These are phyloP conservation scores for Oryza longistaminata DNA, from an alignment of 176 grass and related monocot genomes.

Conservation along the genomic window DNA sequence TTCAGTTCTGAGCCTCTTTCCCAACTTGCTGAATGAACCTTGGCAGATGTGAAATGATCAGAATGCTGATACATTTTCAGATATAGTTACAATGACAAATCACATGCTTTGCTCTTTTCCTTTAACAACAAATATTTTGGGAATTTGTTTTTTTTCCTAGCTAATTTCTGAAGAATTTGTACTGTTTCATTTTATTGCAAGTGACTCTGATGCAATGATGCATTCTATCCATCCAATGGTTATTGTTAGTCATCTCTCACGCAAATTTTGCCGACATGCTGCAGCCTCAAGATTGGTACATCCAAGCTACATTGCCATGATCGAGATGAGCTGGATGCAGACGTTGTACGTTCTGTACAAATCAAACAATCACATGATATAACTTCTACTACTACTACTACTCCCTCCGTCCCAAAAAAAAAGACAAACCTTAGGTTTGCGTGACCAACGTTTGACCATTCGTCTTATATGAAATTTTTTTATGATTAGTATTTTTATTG, in stretches of 20 bases:
- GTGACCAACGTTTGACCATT: no score
- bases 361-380: not conserved
- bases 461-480: no score
- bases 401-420: no score
- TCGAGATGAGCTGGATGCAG: not conserved
- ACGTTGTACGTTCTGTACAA: not conserved
- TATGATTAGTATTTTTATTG: no score
- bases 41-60: no score
- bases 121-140: not conserved
- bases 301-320: conserved; percentile 25
- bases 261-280: conserved; percentile 23
- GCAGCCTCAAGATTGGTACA: conserved; percentile 6
- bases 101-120: not conserved
- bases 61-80: no score
- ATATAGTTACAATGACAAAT: not conserved
- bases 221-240: not conserved
- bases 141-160: not conserved
- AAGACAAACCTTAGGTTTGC: no score
- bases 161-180: not conserved
- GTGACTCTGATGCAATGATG: not conserved
- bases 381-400: not conserved
- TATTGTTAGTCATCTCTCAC: not conserved
- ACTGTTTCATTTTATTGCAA: not conserved
- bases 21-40: no score
- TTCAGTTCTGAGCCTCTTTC: no score